phyloP scores from a whole-genome alignment of 1,284 basidiomycete genomes.

The Puccinia horiana region DNA sequence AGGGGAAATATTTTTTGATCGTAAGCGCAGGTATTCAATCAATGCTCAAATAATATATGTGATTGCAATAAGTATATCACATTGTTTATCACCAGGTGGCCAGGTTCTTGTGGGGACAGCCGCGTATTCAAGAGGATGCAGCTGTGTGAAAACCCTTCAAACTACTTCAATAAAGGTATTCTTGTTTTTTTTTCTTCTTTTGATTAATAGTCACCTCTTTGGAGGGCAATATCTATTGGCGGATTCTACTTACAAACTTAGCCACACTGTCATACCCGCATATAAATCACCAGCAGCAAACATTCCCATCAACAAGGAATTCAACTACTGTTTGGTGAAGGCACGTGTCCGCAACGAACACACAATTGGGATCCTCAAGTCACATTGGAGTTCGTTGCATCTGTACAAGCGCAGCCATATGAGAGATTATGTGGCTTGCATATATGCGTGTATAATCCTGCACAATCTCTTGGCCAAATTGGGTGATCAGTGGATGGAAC shows the following conservation, averaged over 20 bases:
- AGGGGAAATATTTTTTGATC: slow-evolving; percentile 1
- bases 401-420: neutral
- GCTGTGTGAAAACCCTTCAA: neutral
- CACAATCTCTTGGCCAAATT: neutral
- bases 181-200: neutral
- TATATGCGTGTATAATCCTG: neutral
- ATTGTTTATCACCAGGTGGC: slow-evolving; percentile 12
- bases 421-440: neutral
- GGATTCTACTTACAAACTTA: neutral
- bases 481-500: neutral
- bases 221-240: slow-evolving; percentile 20
- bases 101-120: neutral
- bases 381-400: neutral
- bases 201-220: too few species aligned
- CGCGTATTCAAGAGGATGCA: neutral
- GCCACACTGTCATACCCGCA: neutral
- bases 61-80: slow-evolving; percentile 6
- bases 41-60: slow-evolving; percentile 33
- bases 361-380: slow-evolving; percentile 21
- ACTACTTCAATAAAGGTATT: neutral
- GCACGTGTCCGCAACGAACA: slow-evolving; percentile 6
- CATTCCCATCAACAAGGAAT: neutral
- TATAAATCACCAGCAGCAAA: slow-evolving; percentile 4
- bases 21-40: slow-evolving; percentile 9
- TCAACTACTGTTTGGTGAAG: slow-evolving; percentile 20